These are phyloP conservation scores for Eimeria maxima DNA, from an alignment of 169 alveolate genomes.

Conservation along the genomic window DNA sequence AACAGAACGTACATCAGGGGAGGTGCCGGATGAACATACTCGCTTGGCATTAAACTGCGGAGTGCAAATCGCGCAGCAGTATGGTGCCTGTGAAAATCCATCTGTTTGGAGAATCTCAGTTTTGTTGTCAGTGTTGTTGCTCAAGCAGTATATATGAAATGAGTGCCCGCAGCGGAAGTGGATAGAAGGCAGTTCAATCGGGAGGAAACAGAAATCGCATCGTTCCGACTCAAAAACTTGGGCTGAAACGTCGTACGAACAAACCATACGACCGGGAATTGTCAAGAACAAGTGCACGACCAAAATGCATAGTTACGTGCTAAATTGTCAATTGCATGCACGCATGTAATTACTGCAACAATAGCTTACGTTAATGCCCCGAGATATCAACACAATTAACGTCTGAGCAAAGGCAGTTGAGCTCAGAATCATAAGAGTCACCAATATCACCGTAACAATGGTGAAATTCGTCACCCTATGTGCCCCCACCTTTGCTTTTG, in stretches of 20 bases:
- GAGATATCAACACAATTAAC: not conserved
- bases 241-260: slow-evolving; percentile 53
- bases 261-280: not conserved
- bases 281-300: not conserved
- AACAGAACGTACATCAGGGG: not conserved
- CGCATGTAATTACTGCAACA: not conserved
- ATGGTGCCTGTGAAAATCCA: slow-evolving; percentile 35
- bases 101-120: not conserved
- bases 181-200: slow-evolving; percentile 82
- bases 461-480: not conserved
- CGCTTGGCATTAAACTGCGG: slow-evolving; percentile 80
- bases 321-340: not conserved
- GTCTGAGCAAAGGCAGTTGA: not conserved
- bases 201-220: slow-evolving; percentile 76
- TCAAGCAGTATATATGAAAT: slow-evolving; percentile 79
- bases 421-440: not conserved
- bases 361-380: not conserved
- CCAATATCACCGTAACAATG: not conserved
- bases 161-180: slow-evolving; percentile 84
- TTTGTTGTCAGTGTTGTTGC: slow-evolving; percentile 72
- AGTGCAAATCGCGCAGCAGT: slow-evolving; percentile 77
- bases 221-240: slow-evolving; percentile 70
- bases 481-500: slow-evolving; percentile 60
- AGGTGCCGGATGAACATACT: slow-evolving; percentile 16
- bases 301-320: not conserved